Conservation (phyloP, 2,329 filamentous ascomycete species). For the Penicillium vulpinum region DNA sequence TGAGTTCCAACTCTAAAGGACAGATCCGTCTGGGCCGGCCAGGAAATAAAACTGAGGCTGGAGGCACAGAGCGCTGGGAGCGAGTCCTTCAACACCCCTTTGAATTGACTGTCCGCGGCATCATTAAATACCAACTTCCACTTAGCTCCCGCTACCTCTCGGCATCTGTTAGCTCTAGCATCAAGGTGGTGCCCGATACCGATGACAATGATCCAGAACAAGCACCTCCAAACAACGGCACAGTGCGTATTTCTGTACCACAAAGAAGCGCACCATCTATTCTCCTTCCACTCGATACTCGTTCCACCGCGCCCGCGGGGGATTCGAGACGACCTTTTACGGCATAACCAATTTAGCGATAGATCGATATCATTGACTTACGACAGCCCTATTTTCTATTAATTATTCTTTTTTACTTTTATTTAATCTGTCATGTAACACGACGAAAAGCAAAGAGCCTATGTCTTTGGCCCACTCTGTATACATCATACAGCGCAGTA, state of each 20-base stretch:
- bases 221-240: conserved; percentile 30
- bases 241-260: conserved; percentile 21
- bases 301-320: conserved; percentile 8
- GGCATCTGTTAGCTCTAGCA: conserved; percentile 48
- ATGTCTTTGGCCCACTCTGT: background rate
- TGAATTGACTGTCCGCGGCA: conserved; percentile 86
- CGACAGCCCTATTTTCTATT: conserved; percentile 18
- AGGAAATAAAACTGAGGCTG: conserved; percentile 81
- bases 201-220: conserved; percentile 25
- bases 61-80: conserved; percentile 85
- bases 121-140: conserved; percentile 76
- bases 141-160: conserved; percentile 56
- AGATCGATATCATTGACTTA: conserved; percentile 27
- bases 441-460: conserved; percentile 15
- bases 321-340: conserved; percentile 30
- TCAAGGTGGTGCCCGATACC: conserved; percentile 42
- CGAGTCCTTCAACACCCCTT: conserved; percentile 88
- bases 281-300: conserved; percentile 15
- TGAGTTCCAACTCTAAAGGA: conserved; percentile 70
- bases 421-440: conserved; percentile 13
- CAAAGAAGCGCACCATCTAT: conserved; percentile 7
- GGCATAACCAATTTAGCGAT: conserved; percentile 30
- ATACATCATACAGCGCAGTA: background rate
- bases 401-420: conserved; percentile 6
- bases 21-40: conserved; percentile 80